Evolutionary conservation across 2,329 filamentous ascomycete species (phyloP).

Genomic region (Xylariaceae sp.): DNA sequence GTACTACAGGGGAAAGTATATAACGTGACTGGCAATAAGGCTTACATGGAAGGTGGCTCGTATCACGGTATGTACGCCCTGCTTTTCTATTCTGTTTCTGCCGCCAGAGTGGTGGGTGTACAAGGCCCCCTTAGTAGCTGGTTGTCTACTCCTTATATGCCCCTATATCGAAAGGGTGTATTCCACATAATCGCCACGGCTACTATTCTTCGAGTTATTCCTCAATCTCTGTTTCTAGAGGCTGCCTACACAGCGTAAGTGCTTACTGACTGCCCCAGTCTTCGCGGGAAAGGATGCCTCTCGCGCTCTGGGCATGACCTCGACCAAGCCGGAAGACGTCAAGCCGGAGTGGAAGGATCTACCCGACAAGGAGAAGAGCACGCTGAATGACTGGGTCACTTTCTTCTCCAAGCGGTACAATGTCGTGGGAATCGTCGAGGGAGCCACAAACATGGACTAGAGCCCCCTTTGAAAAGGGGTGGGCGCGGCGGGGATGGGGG

Average conservation of each 20-base stretch:
- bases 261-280: conserved; percentile 44
- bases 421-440: conserved; percentile 62
- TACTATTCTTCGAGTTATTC: neutral
- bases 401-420: conserved; percentile 98
- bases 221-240: too few species aligned
- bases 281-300: conserved; percentile 96
- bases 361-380: conserved; percentile 74
- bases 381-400: conserved; percentile 85
- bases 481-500: too few species aligned
- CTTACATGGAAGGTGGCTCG: conserved; percentile 73
- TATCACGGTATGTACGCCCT: conserved; percentile 89
- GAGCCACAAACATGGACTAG: conserved; percentile 49
- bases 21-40: conserved; percentile 83
- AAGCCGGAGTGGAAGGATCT: conserved; percentile 76
- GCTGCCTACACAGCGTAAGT: too few species aligned
- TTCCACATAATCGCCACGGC: too few species aligned
- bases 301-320: conserved; percentile 80
- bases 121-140: too few species aligned
- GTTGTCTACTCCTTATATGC: too few species aligned
- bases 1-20: conserved; percentile 72
- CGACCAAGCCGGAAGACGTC: conserved; percentile 78
- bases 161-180: neutral
- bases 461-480: neutral
- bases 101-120: too few species aligned
- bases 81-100: too few species aligned